These are phyloP conservation scores for Kalanchoe fedtschenkoi DNA, from an alignment of 164 flowering plant species.

Conservation along the genomic window DNA sequence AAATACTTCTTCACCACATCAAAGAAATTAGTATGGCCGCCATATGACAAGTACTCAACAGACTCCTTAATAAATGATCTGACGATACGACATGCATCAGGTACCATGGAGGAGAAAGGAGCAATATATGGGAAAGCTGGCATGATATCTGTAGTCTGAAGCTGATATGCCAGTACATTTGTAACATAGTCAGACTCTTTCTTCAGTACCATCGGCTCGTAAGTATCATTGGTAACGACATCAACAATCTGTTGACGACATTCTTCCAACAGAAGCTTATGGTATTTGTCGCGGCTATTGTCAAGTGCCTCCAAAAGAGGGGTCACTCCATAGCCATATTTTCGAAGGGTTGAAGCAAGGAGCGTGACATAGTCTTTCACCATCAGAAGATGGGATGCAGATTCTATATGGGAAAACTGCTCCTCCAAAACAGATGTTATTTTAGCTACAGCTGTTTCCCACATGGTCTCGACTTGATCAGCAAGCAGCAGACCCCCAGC, in stretches of 20 bases:
- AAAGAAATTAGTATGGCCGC: constrained; percentile 41
- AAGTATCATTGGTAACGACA: constrained; percentile 48
- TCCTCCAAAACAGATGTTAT: constrained; percentile 53
- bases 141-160: constrained; percentile 66
- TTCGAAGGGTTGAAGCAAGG: constrained; percentile 59
- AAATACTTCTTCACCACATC: constrained; percentile 59
- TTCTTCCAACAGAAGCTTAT: constrained; percentile 72
- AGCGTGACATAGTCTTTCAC: constrained; percentile 87
- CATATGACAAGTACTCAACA: constrained; percentile 67
- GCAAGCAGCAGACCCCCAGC: constrained; percentile 53
- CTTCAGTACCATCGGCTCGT: constrained; percentile 70
- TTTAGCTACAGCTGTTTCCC: constrained; percentile 73
- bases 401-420: constrained; percentile 63
- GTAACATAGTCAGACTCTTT: constrained; percentile 70
- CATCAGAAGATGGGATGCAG: constrained; percentile 70
- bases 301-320: constrained; percentile 59
- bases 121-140: constrained; percentile 88
- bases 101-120: constrained; percentile 85
- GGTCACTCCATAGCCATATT: constrained; percentile 70
- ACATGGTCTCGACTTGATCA: constrained; percentile 64
- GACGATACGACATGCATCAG: constrained; percentile 69
- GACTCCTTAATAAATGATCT: constrained; percentile 78
- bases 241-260: constrained; percentile 55
- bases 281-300: constrained; percentile 62
- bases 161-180: constrained; percentile 54